Conservation (phyloP, 2,329 filamentous ascomycete species). For the Helotiales sp. region DNA sequence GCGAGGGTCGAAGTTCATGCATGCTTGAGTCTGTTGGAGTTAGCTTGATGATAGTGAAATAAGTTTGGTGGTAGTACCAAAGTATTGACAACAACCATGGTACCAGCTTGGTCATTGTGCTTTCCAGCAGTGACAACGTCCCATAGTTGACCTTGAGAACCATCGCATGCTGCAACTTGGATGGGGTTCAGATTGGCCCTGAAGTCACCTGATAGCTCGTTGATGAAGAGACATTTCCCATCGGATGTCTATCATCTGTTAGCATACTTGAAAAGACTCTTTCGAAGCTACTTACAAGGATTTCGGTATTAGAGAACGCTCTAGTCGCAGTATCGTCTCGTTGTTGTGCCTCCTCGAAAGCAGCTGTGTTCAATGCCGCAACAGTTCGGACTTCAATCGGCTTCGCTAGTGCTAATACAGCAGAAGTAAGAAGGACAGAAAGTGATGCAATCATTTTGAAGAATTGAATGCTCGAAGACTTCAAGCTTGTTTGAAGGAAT, state of each 20-base stretch:
- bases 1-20: conserved; percentile 58
- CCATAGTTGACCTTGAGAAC: conserved; percentile 43
- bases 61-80: conserved; percentile 35
- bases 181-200: conserved; percentile 46
- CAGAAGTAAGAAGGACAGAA: conserved; percentile 23
- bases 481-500: conserved; percentile 23
- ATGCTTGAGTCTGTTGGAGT: conserved; percentile 50
- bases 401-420: conserved; percentile 24
- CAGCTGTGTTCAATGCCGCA: conserved; percentile 38
- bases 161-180: conserved; percentile 42
- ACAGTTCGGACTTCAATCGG: conserved; percentile 35
- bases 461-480: conserved; percentile 11
- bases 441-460: conserved; percentile 23
- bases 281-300: conserved; percentile 38
- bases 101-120: conserved; percentile 48
- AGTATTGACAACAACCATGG: conserved; percentile 55
- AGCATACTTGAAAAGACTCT: not conserved
- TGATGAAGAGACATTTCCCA: conserved; percentile 43
- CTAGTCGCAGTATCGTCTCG: conserved; percentile 43
- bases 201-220: conserved; percentile 46
- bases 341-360: conserved; percentile 44
- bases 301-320: conserved; percentile 41
- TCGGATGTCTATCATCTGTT: conserved; percentile 38
- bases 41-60: not conserved
- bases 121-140: conserved; percentile 48